Base-by-base conservation (phyloP, 2,329 filamentous ascomycete genomes). In the Fusarium nygamai region DNA sequence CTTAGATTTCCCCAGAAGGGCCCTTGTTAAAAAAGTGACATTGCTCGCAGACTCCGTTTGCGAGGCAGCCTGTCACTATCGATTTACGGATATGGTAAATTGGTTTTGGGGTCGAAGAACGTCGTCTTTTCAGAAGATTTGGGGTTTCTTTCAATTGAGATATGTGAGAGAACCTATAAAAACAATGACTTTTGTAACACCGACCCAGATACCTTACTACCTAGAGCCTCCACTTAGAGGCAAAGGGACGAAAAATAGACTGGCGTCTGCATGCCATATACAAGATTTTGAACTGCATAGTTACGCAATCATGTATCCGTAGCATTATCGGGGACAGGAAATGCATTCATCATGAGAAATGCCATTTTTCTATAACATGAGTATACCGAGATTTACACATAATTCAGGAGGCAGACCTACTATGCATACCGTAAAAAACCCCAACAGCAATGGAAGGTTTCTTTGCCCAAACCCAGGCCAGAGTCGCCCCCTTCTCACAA, bases 1-100 rank as follows among this genome's bases (percentile, higher is more conserved):
- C 31, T 48, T 38, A 44, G 43, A 61, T 67, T 74, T 73, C 72
- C 67, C 74, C 69, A 65, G 70, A 73, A 66, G 62, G 48, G 48
- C 61, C 71, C 73, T 58, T 22, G 41, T 36, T 27, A 17, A 60
- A 62, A 71, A 64, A 59, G 67, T 64, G 67, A 72, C 38, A 68
- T 71, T 61, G 31, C 24, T 66, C 27, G 17, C 44, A 65, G 53
- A 56, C 65, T 69, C 62, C 17, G 48, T 61, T 57, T 71, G 41
- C 29, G 62, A 72, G 67, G 58, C 71, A 73, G 50, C 71, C 67
- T 53, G 50, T 44, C 33, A 39, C 48, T 67, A 60, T 53, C 12
- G 41, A 48, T 29, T 39, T 27, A 48, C 27, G 27, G 27, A 48
- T 31, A 33, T 33, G 29, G 27, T 29, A 46, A 65, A 65, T 54